Base-by-base conservation (phyloP, 2,329 filamentous ascomycete genomes). In the Sporothrix brasiliensis region DNA sequence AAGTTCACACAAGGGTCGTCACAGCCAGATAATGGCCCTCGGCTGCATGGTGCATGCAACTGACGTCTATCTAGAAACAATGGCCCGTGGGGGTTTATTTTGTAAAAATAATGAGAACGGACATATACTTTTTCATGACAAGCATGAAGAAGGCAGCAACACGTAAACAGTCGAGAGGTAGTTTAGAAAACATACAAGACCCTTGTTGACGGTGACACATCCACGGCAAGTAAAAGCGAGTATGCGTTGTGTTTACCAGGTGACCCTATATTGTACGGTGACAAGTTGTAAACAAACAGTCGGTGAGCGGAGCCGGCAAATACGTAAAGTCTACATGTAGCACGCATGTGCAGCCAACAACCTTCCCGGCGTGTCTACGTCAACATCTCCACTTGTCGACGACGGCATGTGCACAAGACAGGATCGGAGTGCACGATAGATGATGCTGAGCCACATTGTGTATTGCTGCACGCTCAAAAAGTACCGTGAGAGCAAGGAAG, bases 401-500 rank as follows among this genome's bases (percentile, higher is more conserved):
- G 39, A 61, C 58, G 58, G 44, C 39, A 61, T 63, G 39, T 63
- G 58, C 21, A 63, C 58, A 63, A 44, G 39, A 44, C 19, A 44
- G 19, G n/a, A 63, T n/a, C 16, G n/a, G 6, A 50, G 49, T 16
- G 41, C 41, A 44, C 41, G 34, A 34, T 44, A 27, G 9, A 47
- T 27, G 58, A 27, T 5, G 13, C 21, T 47, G 21, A 34, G 19
- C 56, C 56, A 34, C 4, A 61, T 61, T 44, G 4, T 63, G 58
- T 47, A 47, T 63, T 63, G 27, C 39, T 47, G 39, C 13, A 47
- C 44, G 44, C 41, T 21, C 56, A 63, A 13, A 39, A 10, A 13
- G n/a, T 21, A n/a, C 9, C 16, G 34, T 34, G 34, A 9, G 34
- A 9, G 3, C 52, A 54, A 21, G 56, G 3, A 24, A 7, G 54